Conservation (phyloP, 768 basidiomycete species). For the Dioszegia crocea region DNA sequence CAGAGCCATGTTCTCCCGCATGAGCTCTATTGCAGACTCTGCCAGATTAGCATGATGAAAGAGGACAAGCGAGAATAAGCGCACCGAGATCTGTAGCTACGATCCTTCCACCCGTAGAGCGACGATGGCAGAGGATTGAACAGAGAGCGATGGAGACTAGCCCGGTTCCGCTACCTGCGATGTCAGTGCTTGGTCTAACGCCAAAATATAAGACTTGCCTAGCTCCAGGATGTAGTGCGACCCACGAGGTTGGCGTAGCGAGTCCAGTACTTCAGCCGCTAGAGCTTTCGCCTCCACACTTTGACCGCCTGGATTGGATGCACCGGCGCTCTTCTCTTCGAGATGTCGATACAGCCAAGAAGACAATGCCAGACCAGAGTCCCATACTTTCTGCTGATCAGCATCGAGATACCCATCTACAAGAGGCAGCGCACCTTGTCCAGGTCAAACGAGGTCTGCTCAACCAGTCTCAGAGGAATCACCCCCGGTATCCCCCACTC, state of each 20-base stretch:
- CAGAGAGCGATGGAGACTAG: conserved; percentile 68
- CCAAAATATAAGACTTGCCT: conserved; percentile 54
- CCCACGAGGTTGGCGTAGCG: neutral
- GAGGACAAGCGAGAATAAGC: conserved; percentile 32
- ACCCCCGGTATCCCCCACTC: conserved; percentile 19
- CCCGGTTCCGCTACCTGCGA: conserved; percentile 75
- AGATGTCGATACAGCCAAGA: conserved; percentile 60
- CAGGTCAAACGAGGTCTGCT: conserved; percentile 83
- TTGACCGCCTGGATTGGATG: neutral
- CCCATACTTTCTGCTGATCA: conserved; percentile 81
- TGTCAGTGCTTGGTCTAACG: neutral
- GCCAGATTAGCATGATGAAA: conserved; percentile 4
- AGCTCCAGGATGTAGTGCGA: conserved; percentile 60
- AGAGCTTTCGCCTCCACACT: neutral
- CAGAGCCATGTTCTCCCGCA: conserved; percentile 63
- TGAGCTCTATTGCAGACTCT: conserved; percentile 78
- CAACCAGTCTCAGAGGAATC: conserved; percentile 57
- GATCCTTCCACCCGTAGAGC: conserved; percentile 49
- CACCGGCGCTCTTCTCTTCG: no score
- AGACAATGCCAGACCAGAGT: conserved; percentile 80
- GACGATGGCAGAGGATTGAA: neutral
- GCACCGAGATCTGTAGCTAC: conserved; percentile 70
- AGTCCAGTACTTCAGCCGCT: neutral
- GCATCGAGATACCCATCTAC: neutral
- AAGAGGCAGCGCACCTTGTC: conserved; percentile 76